Evolutionary conservation across 1,284 basidiomycete species (phyloP).

Genomic region (Schizopora paradoxa): DNA sequence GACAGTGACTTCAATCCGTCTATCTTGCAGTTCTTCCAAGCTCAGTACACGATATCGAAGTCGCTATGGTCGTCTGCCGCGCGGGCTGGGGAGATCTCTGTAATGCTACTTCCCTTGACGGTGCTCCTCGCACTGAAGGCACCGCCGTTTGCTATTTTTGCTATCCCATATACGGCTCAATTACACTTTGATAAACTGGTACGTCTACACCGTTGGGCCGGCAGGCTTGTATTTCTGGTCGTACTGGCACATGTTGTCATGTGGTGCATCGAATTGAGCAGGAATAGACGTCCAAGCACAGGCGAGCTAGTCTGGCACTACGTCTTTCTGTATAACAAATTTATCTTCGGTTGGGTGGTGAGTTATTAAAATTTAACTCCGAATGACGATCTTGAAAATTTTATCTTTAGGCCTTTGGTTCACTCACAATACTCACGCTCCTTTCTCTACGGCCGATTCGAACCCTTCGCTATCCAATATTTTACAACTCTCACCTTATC

Average conservation of each 20-base stretch:
- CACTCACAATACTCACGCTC: constrained; percentile 63
- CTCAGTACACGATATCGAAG: constrained; percentile 62
- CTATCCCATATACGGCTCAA: constrained; percentile 64
- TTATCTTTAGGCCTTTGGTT: constrained; percentile 52
- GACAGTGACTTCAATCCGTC: constrained; percentile 20
- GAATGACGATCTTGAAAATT: constrained; percentile 2
- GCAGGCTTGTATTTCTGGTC: constrained; percentile 69
- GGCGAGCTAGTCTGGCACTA: constrained; percentile 54
- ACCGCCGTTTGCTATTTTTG: constrained; percentile 76
- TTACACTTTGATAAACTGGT: constrained; percentile 76
- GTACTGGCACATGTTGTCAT: constrained; percentile 64
- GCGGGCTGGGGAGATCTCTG: constrained; percentile 72
- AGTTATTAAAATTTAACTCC: constrained; percentile 26
- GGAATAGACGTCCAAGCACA: constrained; percentile 44
- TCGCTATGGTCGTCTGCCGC: constrained; percentile 76
- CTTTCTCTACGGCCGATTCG: constrained; percentile 63
- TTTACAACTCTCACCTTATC: constrained; percentile 69
- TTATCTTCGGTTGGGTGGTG: constrained; percentile 71
- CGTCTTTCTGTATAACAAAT: constrained; percentile 64
- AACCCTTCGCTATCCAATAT: constrained; percentile 66
- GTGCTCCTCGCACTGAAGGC: constrained; percentile 78
- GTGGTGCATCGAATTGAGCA: constrained; percentile 71
- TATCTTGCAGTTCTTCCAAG: constrained; percentile 33
- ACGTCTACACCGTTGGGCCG: constrained; percentile 68
- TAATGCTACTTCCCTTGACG: constrained; percentile 72